phyloP scores from a whole-genome alignment of 2,329 filamentous ascomycete species.

The Alternaria solani region DNA sequence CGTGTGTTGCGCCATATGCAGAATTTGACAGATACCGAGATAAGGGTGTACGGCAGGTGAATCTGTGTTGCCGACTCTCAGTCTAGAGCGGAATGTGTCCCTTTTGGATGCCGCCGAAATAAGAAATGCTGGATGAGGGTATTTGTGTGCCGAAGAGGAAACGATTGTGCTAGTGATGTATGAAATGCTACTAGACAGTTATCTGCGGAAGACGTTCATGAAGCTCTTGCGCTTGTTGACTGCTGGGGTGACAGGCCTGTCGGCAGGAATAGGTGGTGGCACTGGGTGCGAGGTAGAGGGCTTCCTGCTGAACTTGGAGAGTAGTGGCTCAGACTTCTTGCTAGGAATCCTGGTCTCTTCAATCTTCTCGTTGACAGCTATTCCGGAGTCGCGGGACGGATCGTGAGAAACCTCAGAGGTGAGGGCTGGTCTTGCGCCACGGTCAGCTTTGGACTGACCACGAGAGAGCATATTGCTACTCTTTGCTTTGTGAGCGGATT shows the following conservation, averaged over 20 bases:
- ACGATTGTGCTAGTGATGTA: conserved; percentile 1
- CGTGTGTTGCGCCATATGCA: conserved; percentile 15
- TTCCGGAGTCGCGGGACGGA: conserved; percentile 47
- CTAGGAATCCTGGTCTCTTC: conserved; percentile 30
- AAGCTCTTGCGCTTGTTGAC: conserved; percentile 59
- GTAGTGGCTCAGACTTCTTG: conserved; percentile 36
- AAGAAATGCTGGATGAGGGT: neutral
- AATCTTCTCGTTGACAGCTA: conserved; percentile 42
- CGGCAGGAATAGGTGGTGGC: conserved; percentile 45
- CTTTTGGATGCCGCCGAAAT: conserved; percentile 1
- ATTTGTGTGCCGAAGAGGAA: neutral
- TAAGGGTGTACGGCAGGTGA: conserved; percentile 9
- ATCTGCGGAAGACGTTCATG: conserved; percentile 54
- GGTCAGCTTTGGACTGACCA: conserved; percentile 41
- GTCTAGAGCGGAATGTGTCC: conserved; percentile 3
- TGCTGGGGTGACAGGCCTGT: conserved; percentile 40
- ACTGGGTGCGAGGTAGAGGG: conserved; percentile 22
- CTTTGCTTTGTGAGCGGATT: conserved; percentile 46
- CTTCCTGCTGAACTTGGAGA: conserved; percentile 32
- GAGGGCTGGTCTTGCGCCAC: conserved; percentile 33
- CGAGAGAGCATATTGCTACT: conserved; percentile 49
- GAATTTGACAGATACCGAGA: conserved; percentile 10
- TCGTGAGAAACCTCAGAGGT: conserved; percentile 46
- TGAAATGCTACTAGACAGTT: conserved; percentile 1
- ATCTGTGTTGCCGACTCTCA: conserved; percentile 4